phyloP scores from a whole-genome alignment of 345 rosid genomes.

The Mallotus nudiflorus region DNA sequence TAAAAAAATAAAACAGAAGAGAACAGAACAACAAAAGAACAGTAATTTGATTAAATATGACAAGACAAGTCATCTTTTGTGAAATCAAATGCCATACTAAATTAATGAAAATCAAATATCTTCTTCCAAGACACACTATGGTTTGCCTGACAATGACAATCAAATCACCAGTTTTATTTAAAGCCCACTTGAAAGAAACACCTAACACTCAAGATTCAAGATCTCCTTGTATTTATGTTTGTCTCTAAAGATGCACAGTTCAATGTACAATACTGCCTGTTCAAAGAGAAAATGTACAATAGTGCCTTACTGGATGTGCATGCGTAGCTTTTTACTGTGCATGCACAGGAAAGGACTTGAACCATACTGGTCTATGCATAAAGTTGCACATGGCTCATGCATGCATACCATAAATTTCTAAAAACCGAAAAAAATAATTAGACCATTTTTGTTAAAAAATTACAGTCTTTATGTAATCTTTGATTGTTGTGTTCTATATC shows the following conservation, averaged over 20 bases:
- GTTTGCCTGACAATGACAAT: conserved; percentile 36
- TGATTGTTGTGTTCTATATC: no score
- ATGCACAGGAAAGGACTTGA: background rate
- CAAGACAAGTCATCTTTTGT: conserved; percentile 50
- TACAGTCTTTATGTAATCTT: no score
- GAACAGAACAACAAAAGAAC: conserved; percentile 32
- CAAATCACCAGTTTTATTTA: conserved; percentile 29
- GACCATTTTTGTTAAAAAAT: no score
- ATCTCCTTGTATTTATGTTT: background rate
- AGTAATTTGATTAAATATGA: conserved; percentile 45
- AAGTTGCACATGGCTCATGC: conserved; percentile 7
- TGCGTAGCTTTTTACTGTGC: background rate
- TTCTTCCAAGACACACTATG: conserved; percentile 27
- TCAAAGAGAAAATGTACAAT: background rate
- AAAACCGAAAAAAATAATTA: background rate
- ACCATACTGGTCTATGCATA: background rate
- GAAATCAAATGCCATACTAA: conserved; percentile 3
- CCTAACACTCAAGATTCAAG: conserved; percentile 2
- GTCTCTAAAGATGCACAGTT: no score
- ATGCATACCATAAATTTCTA: background rate
- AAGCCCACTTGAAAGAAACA: conserved; percentile 6
- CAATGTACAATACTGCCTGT: no score
- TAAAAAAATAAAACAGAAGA: conserved; percentile 1
- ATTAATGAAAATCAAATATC: conserved; percentile 27
- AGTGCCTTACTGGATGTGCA: background rate